Evolutionary conservation across 2,329 filamentous ascomycete species (phyloP).

Genomic region (Tolypocladium ophioglossoides): DNA sequence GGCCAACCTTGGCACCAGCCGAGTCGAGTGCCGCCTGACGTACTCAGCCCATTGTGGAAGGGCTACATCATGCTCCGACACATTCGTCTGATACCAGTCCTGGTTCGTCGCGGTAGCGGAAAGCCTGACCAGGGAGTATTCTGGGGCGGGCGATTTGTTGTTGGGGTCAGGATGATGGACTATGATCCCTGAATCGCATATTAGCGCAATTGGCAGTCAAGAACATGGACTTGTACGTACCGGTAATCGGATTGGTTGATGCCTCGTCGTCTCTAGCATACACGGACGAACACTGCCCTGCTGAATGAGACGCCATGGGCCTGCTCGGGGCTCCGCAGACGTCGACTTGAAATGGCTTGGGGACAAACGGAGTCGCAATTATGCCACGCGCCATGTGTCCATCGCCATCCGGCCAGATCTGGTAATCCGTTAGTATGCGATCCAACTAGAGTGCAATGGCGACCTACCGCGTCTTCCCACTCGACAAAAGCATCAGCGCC

Average conservation of each 20-base stretch:
- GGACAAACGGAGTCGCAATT: constrained; percentile 39
- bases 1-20: constrained; percentile 32
- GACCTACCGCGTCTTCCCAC: constrained; percentile 40
- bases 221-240: constrained; percentile 1
- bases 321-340: constrained; percentile 19
- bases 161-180: constrained; percentile 23
- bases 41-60: constrained; percentile 36
- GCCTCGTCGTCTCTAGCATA: constrained; percentile 25
- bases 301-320: constrained; percentile 23
- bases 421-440: background rate
- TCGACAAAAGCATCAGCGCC: constrained; percentile 42
- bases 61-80: constrained; percentile 14
- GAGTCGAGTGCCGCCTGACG: constrained; percentile 32
- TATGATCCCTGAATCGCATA: constrained; percentile 28
- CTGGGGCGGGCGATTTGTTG: constrained; percentile 21
- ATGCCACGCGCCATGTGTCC: constrained; percentile 38
- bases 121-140: constrained; percentile 41
- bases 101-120: constrained; percentile 40
- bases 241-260: constrained; percentile 21
- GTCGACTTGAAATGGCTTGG: constrained; percentile 39
- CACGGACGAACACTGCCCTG: constrained; percentile 33
- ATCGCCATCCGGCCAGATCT: constrained; percentile 32
- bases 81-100: constrained; percentile 44
- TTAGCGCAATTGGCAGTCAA: background rate
- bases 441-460: no score